Conservation (phyloP, 2,329 filamentous ascomycete species). For the Colletotrichum destructivum region DNA sequence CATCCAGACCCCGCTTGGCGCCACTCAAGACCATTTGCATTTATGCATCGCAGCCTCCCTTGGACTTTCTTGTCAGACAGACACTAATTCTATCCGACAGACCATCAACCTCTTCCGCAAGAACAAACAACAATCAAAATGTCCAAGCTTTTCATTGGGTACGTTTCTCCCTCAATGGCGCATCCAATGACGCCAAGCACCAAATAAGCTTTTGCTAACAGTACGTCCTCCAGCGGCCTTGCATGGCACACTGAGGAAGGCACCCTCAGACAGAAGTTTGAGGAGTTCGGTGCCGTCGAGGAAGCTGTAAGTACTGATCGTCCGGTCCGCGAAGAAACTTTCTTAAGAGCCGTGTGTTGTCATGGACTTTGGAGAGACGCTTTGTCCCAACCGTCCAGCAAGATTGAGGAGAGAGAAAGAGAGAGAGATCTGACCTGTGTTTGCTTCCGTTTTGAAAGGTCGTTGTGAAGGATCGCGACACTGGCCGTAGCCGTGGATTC, state of each 20-base stretch:
- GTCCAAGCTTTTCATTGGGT: constrained; percentile 98
- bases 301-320: constrained; percentile 84
- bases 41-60: constrained; percentile 39
- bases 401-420: constrained; percentile 3
- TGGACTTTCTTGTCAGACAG: constrained; percentile 1
- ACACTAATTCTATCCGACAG: constrained; percentile 27
- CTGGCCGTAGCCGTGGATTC: constrained; percentile 95
- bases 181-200: constrained; percentile 14
- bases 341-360: constrained; percentile 27
- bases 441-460: constrained; percentile 70
- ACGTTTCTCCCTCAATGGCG: constrained; percentile 55
- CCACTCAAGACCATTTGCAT: constrained; percentile 34
- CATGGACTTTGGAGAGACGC: constrained; percentile 20
- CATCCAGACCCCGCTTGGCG: constrained; percentile 33
- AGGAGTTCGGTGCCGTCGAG: constrained; percentile 90
- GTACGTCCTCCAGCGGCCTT: constrained; percentile 77
- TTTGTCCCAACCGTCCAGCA: constrained; percentile 21
- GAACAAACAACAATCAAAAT: constrained; percentile 63
- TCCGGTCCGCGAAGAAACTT: constrained; percentile 37
- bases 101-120: constrained; percentile 23
- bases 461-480: constrained; percentile 98
- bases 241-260: constrained; percentile 97
- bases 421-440: constrained; percentile 44
- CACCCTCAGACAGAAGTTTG: constrained; percentile 90
- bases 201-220: constrained; percentile 35